Evolutionary conservation across 176 grass and related monocot species (phyloP).

Genomic region (Oryza rufipogon): DNA sequence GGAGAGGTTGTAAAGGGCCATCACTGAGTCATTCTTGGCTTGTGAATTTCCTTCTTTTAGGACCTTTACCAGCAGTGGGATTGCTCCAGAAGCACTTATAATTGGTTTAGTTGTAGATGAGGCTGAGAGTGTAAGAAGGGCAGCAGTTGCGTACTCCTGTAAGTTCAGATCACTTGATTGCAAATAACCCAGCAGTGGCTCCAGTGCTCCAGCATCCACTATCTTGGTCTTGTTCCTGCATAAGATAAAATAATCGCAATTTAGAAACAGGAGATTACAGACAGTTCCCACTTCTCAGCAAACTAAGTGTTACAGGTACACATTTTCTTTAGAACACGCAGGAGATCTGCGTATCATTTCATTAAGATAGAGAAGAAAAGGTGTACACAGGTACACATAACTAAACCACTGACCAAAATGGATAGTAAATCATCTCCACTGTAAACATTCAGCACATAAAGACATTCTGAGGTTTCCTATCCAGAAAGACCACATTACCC

Average conservation of each 20-base stretch:
- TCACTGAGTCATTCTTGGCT: constrained; percentile 73
- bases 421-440: background rate
- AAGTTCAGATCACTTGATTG: constrained; percentile 66
- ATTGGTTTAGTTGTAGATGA: constrained; percentile 67
- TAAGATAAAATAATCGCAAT: constrained; percentile 22
- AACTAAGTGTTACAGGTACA: background rate
- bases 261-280: constrained; percentile 35
- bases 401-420: background rate
- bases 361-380: too few species aligned
- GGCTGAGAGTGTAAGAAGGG: constrained; percentile 89
- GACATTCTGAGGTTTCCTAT: background rate
- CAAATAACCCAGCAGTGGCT: constrained; percentile 69
- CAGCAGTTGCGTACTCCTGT: constrained; percentile 86
- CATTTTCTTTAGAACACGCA: background rate
- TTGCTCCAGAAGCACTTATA: constrained; percentile 67
- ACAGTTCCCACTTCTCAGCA: background rate
- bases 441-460: background rate
- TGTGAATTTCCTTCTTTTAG: constrained; percentile 77
- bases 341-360: too few species aligned
- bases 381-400: background rate
- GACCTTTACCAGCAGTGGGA: constrained; percentile 79
- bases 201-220: constrained; percentile 71
- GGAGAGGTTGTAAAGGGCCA: constrained; percentile 92
- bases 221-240: constrained; percentile 94
- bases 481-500: background rate